Evolutionary conservation across 1,139 yeast species (phyloP).

Genomic region (Blastobotrys arbuscula): DNA sequence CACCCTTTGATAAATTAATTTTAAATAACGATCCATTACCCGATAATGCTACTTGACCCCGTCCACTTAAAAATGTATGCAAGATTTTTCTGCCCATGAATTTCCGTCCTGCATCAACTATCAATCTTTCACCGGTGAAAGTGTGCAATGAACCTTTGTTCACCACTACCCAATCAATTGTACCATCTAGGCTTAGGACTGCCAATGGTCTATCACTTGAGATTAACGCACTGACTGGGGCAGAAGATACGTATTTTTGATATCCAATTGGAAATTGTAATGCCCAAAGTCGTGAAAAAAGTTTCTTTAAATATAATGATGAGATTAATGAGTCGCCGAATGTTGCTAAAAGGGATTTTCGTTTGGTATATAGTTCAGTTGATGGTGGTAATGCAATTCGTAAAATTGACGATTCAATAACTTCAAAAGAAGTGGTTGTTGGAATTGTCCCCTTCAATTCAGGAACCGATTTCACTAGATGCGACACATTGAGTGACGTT

Average conservation of each 20-base stretch:
- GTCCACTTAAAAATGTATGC: constrained; percentile 34
- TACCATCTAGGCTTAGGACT: constrained; percentile 36
- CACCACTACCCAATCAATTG: constrained; percentile 34
- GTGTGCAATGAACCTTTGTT: constrained; percentile 26
- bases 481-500: constrained; percentile 17
- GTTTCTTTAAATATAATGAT: constrained; percentile 15
- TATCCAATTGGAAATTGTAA: constrained; percentile 18
- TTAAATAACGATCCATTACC: constrained; percentile 33
- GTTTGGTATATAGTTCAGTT: constrained; percentile 41
- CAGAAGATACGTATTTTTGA: constrained; percentile 18
- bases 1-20: constrained; percentile 30
- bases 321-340: constrained; percentile 27
- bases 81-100: constrained; percentile 5
- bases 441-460: constrained; percentile 10
- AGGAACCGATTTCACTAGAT: constrained; percentile 16
- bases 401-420: constrained; percentile 34
- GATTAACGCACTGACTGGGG: constrained; percentile 20
- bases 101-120: constrained; percentile 23
- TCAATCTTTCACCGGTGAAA: constrained; percentile 28
- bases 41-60: constrained; percentile 36
- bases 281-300: constrained; percentile 16
- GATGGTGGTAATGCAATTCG: constrained; percentile 47
- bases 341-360: constrained; percentile 42
- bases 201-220: constrained; percentile 25
- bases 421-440: constrained; percentile 6